Evolutionary conservation across 306 rosid genomes (phyloP), one percentile per base, ranked within the genome.

Genomic region (Urtica urens): DNA sequence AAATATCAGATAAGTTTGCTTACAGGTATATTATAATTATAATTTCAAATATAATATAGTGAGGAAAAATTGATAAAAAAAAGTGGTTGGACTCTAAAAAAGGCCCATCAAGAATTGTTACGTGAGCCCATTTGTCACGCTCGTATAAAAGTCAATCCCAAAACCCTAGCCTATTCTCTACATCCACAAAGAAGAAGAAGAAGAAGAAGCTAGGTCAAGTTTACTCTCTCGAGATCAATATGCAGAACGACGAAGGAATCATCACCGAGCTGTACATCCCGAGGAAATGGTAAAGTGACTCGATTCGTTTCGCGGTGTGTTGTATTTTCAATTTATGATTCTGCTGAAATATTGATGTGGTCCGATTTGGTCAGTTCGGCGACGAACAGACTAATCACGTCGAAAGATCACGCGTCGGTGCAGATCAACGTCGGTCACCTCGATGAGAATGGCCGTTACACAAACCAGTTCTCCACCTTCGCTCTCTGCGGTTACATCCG

Each of bases 351-450:
- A 10, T 4, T 29, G 24, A 23, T 7, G 10, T 2, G 20, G 16
- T 29, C 10, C 3, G 1, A 11, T 0, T 27, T 49, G 13, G 8
- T 7, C 65, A 86, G 88, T 55, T 86, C 88, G 28, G 93, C 96
- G 0, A 86, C 96, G 2, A 81, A 86, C 51, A 66, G 93, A 49
- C 62, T 81, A 68, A 86, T 86, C 1, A 78, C 93, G 0, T 59
- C 96, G 0, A 86, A 81, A 70, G 93, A 86, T 61, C 86, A 86
- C 26, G 96, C 96, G 0, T 81, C 88, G 0, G 86, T 81, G 44
- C 88, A 81, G 74, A 62, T 86, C 1, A 81, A 86, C 66, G 26
- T 86, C 1, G 96, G 96, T 0, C 96, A 81, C 42, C 40, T 86
- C 38, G 96, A 81, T 13, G 96, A 86, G 58, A 79, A 41, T 15